Base-by-base conservation (phyloP, 1,139 yeast species). In the Blastobotrys malaysiensis region DNA sequence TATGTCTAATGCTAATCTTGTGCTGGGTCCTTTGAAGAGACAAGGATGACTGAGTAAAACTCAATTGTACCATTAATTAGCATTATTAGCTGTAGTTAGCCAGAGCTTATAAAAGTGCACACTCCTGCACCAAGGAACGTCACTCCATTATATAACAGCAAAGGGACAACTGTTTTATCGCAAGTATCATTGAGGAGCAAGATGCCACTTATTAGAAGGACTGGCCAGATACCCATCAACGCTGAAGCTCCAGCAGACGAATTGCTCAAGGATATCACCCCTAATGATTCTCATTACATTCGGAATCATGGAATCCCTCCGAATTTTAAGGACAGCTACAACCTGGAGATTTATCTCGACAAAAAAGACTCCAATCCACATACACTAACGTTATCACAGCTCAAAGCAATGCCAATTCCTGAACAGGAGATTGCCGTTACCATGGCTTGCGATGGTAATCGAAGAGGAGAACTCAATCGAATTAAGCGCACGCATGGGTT, bases 231-330 rank as follows among this genome's bases (percentile, higher is more conserved):
- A n/a, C 39, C 39, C 4, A 31, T 31, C 7, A 31, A 31, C n/a
- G 39, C 39, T 2, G 39, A 31, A 31, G n/a, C 39, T n/a, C 39
- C 39, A 7, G 39, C 39, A 3, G 16, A 31, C 11, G 14, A 46
- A 70, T 70, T 31, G 7, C 14, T 31, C 11, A 31, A 31, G n/a
- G 39, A 31, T 52, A 56, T 70, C 26, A 70, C 73, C 1, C 71
- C 73, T 1, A 58, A 68, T 2, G 56, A 62, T 2, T 53, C 70
- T 13, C 73, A 70, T 54, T 70, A 63, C 60, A 73, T 70, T 31
- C 65, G 73, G 53, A 70, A 69, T 54, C 73, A 70, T 53, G 73
- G 73, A 1, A 65, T 69, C 1, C 72, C 67, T 7, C 72, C 73
- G 3, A 16, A 31, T 3, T 13, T 31, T 0, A 46, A 55, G 4